Percentiles rank a stretch among this genome's conserved stretches.
phyloP scores from a whole-genome alignment of 2,329 filamentous ascomycete species.

The Grosmannia clavigera region DNA sequence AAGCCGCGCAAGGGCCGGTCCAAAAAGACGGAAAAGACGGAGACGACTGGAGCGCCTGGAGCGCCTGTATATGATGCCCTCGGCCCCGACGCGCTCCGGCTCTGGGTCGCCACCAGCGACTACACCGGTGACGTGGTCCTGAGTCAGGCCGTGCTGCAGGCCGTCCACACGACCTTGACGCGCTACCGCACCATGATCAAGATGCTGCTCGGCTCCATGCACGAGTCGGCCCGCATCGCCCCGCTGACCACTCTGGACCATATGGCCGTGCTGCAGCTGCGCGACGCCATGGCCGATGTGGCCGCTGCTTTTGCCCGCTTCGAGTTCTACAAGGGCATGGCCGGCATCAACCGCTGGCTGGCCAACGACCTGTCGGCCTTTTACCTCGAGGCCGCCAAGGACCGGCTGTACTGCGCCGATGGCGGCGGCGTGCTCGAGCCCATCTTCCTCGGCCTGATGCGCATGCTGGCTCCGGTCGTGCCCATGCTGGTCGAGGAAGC shows the following conservation, averaged over 20 bases:
- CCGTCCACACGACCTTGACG: slow-evolving; percentile 62
- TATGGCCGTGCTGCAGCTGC: slow-evolving; percentile 66
- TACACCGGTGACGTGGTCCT: slow-evolving; percentile 82
- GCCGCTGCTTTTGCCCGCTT: slow-evolving; percentile 53
- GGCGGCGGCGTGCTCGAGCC: slow-evolving; percentile 50
- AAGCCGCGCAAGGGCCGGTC: slow-evolving; percentile 44
- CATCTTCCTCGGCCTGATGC: slow-evolving; percentile 60
- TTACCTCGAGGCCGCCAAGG: slow-evolving; percentile 88
- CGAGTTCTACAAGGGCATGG: slow-evolving; percentile 72
- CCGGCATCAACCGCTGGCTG: slow-evolving; percentile 67
- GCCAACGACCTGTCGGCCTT: slow-evolving; percentile 77
- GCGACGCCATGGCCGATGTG: slow-evolving; percentile 51
- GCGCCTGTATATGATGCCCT: slow-evolving; percentile 47
- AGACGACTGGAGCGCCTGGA: slow-evolving; percentile 7
- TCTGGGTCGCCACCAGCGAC: slow-evolving; percentile 88
- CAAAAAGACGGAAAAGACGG: slow-evolving; percentile 20
- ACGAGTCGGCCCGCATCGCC: slow-evolving; percentile 35
- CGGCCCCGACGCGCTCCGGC: slow-evolving; percentile 72
- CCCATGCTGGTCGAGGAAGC: slow-evolving; percentile 80
- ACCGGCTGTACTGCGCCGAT: slow-evolving; percentile 76
- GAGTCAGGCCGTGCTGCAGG: slow-evolving; percentile 62
- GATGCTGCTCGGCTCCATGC: slow-evolving; percentile 71
- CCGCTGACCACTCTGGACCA: slow-evolving; percentile 52
- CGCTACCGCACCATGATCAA: slow-evolving; percentile 87
- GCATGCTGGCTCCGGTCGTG: slow-evolving; percentile 70